These are phyloP conservation scores for Cercospora janseana DNA, from an alignment of 2,329 filamentous ascomycete species.

Conservation along the genomic window DNA sequence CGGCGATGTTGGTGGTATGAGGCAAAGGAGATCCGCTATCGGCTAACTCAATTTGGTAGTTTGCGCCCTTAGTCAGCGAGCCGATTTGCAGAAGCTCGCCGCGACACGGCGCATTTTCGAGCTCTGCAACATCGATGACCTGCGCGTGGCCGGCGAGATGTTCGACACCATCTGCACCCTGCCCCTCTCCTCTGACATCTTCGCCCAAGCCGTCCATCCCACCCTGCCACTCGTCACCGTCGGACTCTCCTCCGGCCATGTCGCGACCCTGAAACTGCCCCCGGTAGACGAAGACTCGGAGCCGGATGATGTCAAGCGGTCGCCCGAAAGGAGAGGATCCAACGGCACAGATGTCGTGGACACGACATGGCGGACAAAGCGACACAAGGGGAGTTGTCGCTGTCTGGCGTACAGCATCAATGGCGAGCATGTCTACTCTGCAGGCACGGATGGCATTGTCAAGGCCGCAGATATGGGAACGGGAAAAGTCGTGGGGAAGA, in stretches of 20 bases:
- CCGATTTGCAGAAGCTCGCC: no score
- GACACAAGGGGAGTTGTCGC: conserved; percentile 93
- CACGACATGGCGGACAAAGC: conserved; percentile 77
- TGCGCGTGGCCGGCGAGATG: conserved; percentile 51
- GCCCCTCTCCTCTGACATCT: conserved; percentile 80
- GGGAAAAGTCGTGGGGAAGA: conserved; percentile 74
- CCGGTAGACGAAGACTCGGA: conserved; percentile 51
- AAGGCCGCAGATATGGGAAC: conserved; percentile 60
- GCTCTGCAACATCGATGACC: conserved; percentile 11
- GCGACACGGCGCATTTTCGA: background rate
- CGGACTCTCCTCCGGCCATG: conserved; percentile 79
- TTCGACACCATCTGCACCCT: conserved; percentile 91
- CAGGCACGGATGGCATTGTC: conserved; percentile 62
- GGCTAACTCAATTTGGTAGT: no score
- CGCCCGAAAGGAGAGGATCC: conserved; percentile 40
- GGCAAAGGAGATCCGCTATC: no score
- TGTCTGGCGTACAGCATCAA: conserved; percentile 75
- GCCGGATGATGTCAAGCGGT: conserved; percentile 27
- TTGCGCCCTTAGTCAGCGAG: conserved; percentile 9
- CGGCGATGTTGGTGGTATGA: no score
- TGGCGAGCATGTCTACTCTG: conserved; percentile 63
- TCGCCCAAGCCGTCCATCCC: conserved; percentile 84
- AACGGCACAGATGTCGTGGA: conserved; percentile 74
- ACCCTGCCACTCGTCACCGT: conserved; percentile 79
- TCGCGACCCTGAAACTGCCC: conserved; percentile 76